Percentiles rank a stretch among this genome's conserved stretches.
These are phyloP conservation scores for Candida dajiaensis DNA, from an alignment of 805 yeast genomes.

Conservation along the genomic window DNA sequence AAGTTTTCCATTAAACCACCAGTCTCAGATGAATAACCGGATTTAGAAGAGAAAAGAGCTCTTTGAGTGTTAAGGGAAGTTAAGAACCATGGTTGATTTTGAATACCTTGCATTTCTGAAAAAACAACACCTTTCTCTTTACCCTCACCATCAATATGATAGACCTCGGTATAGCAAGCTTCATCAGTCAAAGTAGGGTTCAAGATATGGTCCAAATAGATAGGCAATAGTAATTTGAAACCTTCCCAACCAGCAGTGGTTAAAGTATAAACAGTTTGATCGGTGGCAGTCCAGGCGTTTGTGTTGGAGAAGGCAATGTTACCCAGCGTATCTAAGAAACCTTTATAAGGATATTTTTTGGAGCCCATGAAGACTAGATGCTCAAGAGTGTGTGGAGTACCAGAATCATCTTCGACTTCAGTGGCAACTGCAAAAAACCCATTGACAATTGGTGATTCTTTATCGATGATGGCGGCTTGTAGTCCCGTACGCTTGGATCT, in stretches of 20 bases:
- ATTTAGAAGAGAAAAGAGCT: slow-evolving; percentile 43
- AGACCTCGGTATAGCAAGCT: slow-evolving; percentile 91
- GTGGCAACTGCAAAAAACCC: slow-evolving; percentile 98
- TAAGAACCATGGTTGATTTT: slow-evolving; percentile 68
- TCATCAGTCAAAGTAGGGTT: slow-evolving; percentile 83
- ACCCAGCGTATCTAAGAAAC: slow-evolving; percentile 81
- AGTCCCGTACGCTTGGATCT: slow-evolving; percentile 74
- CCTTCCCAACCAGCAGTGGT: slow-evolving; percentile 97
- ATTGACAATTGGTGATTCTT: slow-evolving; percentile 80
- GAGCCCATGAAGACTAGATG: slow-evolving; percentile 96
- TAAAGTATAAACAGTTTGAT: slow-evolving; percentile 89
- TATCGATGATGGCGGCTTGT: slow-evolving; percentile 68
- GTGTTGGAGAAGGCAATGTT: slow-evolving; percentile 79
- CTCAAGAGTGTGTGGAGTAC: slow-evolving; percentile 93
- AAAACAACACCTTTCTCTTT: slow-evolving; percentile 95
- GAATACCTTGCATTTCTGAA: slow-evolving; percentile 94
- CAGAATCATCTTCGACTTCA: slow-evolving; percentile 80
- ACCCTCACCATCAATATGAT: slow-evolving; percentile 86
- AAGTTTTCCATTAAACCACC: slow-evolving; percentile 84
- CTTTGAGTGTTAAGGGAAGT: slow-evolving; percentile 56
- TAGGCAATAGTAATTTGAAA: slow-evolving; percentile 74
- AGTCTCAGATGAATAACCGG: slow-evolving; percentile 90
- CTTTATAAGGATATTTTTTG: slow-evolving; percentile 82
- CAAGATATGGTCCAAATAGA: slow-evolving; percentile 82
- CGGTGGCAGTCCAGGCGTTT: slow-evolving; percentile 96